phyloP scores from a whole-genome alignment of 1,284 basidiomycete species.

The Wallemia ichthyophaga region DNA sequence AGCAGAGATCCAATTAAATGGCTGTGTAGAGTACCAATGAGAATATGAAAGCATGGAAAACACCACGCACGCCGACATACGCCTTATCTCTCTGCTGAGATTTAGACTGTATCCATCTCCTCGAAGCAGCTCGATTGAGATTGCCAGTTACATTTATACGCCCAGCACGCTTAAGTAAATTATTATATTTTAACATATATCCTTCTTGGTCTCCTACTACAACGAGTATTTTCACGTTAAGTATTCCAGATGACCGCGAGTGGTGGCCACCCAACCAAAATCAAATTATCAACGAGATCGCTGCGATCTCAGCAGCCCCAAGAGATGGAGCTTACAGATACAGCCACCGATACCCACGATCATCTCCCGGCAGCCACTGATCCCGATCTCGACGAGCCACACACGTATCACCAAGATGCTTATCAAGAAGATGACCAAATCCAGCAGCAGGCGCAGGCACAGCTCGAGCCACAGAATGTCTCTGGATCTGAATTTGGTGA shows the following conservation, averaged over 20 bases:
- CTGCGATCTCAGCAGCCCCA: not conserved
- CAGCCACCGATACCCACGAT: not conserved
- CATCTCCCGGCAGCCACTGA: not conserved
- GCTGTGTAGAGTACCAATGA: constrained; percentile 19
- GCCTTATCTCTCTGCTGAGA: not conserved
- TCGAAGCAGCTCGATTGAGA: not conserved
- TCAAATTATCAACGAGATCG: not conserved
- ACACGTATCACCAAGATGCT: too few species aligned
- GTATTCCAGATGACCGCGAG: not conserved
- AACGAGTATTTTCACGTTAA: too few species aligned
- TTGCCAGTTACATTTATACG: not conserved
- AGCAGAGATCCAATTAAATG: constrained; percentile 62
- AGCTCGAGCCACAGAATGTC: not conserved
- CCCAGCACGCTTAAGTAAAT: not conserved
- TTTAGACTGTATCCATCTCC: not conserved
- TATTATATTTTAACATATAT: not conserved
- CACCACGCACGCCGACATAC: not conserved
- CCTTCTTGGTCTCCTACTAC: not conserved
- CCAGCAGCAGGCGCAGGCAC: not conserved
- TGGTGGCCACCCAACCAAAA: not conserved
- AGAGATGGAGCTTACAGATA: not conserved
- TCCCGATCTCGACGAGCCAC: not conserved
- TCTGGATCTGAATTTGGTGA: not conserved
- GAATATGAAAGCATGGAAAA: not conserved
- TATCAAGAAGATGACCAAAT: not conserved